Evolutionary conservation across 108 stramenopile genomes (phyloP).

Genomic region (Craspedostauros australis): DNA sequence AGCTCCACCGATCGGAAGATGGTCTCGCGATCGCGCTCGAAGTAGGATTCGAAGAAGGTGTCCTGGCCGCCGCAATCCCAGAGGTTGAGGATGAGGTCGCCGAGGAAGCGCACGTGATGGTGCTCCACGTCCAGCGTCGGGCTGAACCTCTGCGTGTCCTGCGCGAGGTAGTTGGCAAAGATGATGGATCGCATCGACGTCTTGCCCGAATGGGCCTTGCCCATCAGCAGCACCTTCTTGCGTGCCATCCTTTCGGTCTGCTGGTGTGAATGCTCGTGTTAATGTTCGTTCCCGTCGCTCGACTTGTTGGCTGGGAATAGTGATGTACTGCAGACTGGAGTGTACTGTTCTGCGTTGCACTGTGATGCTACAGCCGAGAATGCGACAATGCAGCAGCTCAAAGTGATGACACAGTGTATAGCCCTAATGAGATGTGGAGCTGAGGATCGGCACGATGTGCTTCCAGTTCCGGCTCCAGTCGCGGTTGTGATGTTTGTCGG

Average conservation of each 20-base stretch:
- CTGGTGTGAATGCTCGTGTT: too few species aligned
- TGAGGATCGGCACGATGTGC: too few species aligned
- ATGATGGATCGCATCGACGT: conserved; percentile 97
- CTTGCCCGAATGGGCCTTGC: conserved; percentile 95
- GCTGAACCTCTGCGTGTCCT: conserved; percentile 92
- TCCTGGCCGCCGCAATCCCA: conserved; percentile 99
- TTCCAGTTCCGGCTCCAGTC: not conserved
- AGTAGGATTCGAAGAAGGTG: conserved; percentile 96
- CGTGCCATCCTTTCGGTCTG: too few species aligned
- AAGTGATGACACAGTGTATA: too few species aligned
- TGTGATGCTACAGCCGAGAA: too few species aligned
- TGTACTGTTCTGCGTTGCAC: too few species aligned
- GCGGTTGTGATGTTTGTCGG: not conserved
- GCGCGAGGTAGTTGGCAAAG: conserved; percentile 98
- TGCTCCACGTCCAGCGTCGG: conserved; percentile 98
- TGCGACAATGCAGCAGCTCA: too few species aligned
- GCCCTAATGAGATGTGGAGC: too few species aligned
- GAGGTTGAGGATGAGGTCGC: conserved; percentile 94
- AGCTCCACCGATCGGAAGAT: conserved; percentile 97
- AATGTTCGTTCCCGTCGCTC: too few species aligned
- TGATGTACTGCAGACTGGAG: too few species aligned
- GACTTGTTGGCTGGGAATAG: too few species aligned
- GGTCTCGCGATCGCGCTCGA: conserved; percentile 94
- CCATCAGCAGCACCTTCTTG: conserved; percentile 97
- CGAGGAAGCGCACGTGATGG: conserved; percentile 97